Evolutionary conservation across 768 basidiomycete species (phyloP), one percentile per base, ranked within the genome.

Genomic region (Mycena indigotica): DNA sequence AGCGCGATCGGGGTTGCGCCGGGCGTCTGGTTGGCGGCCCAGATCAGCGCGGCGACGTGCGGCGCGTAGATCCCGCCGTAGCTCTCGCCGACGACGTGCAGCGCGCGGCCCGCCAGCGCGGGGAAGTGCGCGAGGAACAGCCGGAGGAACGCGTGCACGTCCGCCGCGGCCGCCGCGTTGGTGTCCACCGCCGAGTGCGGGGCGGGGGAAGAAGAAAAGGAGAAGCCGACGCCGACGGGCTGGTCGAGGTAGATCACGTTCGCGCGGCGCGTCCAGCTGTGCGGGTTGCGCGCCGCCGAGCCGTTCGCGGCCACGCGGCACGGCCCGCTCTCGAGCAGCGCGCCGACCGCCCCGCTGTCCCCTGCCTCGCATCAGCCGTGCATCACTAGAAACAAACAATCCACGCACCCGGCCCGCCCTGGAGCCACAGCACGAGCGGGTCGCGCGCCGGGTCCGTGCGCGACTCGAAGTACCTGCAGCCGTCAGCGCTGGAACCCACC

Each of bases 261-360:
- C 16, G 77, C 77, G 39, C 70, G 62, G 29, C 67, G 66, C 61
- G 76, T 84, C 82, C 82, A 84, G 5, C 75, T 74, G 69, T 78
- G 67, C 6, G 73, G 70, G 70, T 84, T 83, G 17, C 2, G 19
- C 19, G 61, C 56, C 29, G 51, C 55, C 35, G 28, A 25, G 17
- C 87, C 86, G 3, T 80, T 73, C 38, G 83, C 71, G 3, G 77
- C 72, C 54, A 90, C 75, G 21, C 72, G 68, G 71, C 89, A 90
- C 0, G 89, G 88, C 2, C 89, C 89, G 24, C 88, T 79, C 64
- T 91, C 88, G 60, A 89, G 85, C 40, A 91, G 73, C 29, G 89
- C 77, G 8, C 88, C 88, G 6, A 82, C 81, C 16, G 79, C 57
- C 17, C 55, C 56, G 25, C 62, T 60, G 19, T 64, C 62, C n/a